Base-by-base conservation (phyloP, 139 green algal species). In the Trebouxia sp. region DNA sequence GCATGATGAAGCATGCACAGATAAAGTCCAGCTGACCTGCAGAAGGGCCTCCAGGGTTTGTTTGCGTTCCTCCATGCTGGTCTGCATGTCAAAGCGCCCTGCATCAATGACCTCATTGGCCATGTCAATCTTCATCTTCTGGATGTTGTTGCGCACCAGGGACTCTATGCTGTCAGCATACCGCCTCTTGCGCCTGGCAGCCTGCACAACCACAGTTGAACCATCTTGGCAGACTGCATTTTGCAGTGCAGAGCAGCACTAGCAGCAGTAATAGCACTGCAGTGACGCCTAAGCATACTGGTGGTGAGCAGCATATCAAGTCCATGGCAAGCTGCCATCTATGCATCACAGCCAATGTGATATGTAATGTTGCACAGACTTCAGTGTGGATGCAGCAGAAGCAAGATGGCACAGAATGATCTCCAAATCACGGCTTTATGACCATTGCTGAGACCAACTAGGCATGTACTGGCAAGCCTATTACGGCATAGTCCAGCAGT, bases 81-180 rank as follows among this genome's bases (percentile, higher is more conserved):
- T 99, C 58, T 93, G 83, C 88, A 94, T 92, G 88, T 99, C 95
- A 80, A 99, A 99, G 58, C 87, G 84, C 6, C 94, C 94, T 6
- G 94, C 94, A 78, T 98, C 93, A 70, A 98, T 97, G 77, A 98
- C 88, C 85, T 99, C 96, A 83, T 96, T 95, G 30, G 96, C 96
- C 96, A 99, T 99, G 78, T 99, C 96, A 72, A 97, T 99, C 89
- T 99, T 98, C 65, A 92, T 85, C 86, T 95, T 93, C 91, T 99
- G 97, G 82, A 99, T 98, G 42, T 95, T 88, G 88, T 98, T 98
- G 70, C 97, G 90, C 81, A 98, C 91, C 39, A 99, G 84, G 4
- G 85, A 93, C 91, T 99, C 97, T 35, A 99, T 94, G 58, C 81
- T 93, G 84, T 98, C 97, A 5, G 88, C 83, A 84, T 96, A 98